Evolutionary conservation across 345 rosid species (phyloP).

Genomic region (Eutrema heterophyllum): DNA sequence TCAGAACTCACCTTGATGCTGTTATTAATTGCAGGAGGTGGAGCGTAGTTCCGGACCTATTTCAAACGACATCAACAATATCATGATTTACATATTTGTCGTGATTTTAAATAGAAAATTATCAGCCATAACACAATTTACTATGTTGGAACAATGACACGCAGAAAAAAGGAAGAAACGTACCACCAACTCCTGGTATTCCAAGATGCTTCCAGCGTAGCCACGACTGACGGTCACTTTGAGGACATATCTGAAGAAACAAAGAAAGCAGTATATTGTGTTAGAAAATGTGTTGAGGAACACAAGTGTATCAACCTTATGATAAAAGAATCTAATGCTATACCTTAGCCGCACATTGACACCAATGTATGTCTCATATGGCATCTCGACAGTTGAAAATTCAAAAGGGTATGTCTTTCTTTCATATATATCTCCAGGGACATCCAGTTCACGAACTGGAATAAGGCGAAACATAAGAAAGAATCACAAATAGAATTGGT

Average conservation of each 20-base stretch:
- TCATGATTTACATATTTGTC: neutral
- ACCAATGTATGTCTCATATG: conserved; percentile 91
- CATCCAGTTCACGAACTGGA: conserved; percentile 93
- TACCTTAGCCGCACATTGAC: conserved; percentile 96
- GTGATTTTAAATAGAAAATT: neutral
- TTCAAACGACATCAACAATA: neutral
- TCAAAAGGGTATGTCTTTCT: conserved; percentile 88
- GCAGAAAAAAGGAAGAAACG: conserved; percentile 1
- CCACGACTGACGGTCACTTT: conserved; percentile 89
- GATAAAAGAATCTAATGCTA: neutral
- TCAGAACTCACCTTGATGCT: conserved; percentile 77
- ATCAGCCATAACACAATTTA: neutral
- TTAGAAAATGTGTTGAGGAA: neutral
- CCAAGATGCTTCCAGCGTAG: conserved; percentile 84
- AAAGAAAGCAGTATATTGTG: neutral
- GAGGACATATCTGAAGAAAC: conserved; percentile 69
- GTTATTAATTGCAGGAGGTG: conserved; percentile 73
- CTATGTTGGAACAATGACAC: neutral
- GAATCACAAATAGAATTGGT: neutral
- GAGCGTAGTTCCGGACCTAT: conserved; percentile 81
- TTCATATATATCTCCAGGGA: conserved; percentile 93
- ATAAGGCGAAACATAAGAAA: neutral
- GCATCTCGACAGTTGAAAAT: conserved; percentile 98
- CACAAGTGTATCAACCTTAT: neutral
- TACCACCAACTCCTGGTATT: conserved; percentile 92